A percentile compares a stretch with the other conserved stretches of the same genome.
phyloP scores from a whole-genome alignment of 108 stramenopile genomes.

The Cyclotella kingstonii region DNA sequence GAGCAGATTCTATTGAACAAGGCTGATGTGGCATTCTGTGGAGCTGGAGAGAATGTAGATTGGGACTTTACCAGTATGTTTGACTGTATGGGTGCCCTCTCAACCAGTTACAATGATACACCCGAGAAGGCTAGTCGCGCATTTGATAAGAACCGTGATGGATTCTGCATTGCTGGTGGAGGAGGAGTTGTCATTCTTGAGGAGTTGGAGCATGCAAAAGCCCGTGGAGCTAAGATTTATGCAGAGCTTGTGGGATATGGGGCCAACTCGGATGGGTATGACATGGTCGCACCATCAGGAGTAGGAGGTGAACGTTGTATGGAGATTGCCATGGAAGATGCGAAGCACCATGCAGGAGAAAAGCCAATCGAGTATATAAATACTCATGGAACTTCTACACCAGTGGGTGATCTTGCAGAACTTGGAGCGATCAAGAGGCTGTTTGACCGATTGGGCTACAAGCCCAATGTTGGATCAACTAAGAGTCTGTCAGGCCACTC shows the following conservation, averaged over 20 bases:
- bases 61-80: conserved; percentile 94
- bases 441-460: conserved; percentile 84
- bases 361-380: conserved; percentile 94
- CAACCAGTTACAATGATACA: conserved; percentile 86
- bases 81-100: conserved; percentile 95
- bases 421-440: conserved; percentile 89
- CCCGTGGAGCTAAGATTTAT: conserved; percentile 94
- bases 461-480: conserved; percentile 92
- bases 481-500: conserved; percentile 97
- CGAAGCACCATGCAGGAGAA: conserved; percentile 58
- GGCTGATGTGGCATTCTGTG: conserved; percentile 88
- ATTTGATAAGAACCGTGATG: conserved; percentile 96
- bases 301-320: conserved; percentile 93
- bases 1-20: conserved; percentile 91
- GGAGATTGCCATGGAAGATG: conserved; percentile 88
- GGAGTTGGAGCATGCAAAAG: conserved; percentile 95
- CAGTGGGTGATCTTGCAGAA: conserved; percentile 95
- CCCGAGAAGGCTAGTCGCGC: conserved; percentile 89
- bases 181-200: conserved; percentile 96
- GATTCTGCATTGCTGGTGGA: conserved; percentile 99
- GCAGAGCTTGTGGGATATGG: conserved; percentile 96
- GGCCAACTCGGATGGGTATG: conserved; percentile 98
- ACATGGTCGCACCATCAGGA: conserved; percentile 98
- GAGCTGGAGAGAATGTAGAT: conserved; percentile 88
- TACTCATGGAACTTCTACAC: conserved; percentile 98